Conservation (phyloP, 2,329 filamentous ascomycete species). For the Penicillium sp. region DNA sequence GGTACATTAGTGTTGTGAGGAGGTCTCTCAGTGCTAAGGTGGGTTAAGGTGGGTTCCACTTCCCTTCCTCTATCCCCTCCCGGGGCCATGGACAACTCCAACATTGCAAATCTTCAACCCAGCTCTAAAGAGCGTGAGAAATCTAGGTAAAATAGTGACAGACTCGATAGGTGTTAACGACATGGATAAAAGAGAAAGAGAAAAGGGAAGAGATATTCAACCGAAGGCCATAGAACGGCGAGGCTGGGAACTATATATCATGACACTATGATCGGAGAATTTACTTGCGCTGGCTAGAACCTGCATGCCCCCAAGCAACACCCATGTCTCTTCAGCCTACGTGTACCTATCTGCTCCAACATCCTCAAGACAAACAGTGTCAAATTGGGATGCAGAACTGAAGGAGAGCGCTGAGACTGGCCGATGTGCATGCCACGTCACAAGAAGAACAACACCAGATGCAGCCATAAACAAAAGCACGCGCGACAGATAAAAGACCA, state of each 20-base stretch:
- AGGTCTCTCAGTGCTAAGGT: background rate
- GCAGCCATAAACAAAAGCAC: constrained; percentile 22
- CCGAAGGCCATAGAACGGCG: background rate
- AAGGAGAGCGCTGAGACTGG: constrained; percentile 25
- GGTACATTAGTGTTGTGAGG: background rate
- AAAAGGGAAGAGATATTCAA: too few species aligned
- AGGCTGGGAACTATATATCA: constrained; percentile 16
- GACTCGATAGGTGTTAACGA: too few species aligned
- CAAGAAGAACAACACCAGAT: constrained; percentile 26
- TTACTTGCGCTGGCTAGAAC: constrained; percentile 13
- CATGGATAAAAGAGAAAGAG: background rate
- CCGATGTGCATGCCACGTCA: constrained; percentile 38
- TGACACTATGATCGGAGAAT: constrained; percentile 8
- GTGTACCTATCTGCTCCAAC: constrained; percentile 30
- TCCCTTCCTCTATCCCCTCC: background rate
- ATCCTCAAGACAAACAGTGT: constrained; percentile 16
- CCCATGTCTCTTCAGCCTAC: constrained; percentile 24
- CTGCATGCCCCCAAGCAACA: constrained; percentile 12
- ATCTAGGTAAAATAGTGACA: background rate
- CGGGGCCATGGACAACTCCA: background rate
- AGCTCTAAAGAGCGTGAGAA: background rate
- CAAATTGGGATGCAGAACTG: constrained; percentile 19
- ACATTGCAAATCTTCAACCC: background rate
- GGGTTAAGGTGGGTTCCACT: background rate
- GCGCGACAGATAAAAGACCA: background rate